Conservation (phyloP, 306 rosid genomes). For the Oxytropis ochrocephala region DNA sequence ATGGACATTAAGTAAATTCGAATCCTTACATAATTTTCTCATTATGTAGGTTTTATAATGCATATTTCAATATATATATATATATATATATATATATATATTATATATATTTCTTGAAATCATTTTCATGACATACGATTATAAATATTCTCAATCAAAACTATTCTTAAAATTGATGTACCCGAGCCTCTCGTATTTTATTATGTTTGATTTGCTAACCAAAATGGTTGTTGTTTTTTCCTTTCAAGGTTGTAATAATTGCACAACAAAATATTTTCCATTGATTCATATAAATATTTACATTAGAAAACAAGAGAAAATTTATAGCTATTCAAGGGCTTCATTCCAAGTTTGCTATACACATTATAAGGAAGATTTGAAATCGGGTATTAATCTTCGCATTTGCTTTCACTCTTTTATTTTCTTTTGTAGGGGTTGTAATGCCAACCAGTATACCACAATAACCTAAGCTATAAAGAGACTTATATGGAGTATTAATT, state of each 20-base stretch:
- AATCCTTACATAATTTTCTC: background rate
- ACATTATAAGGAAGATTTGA: background rate
- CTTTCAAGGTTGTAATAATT: background rate
- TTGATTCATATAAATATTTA: background rate
- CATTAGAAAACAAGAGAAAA: background rate
- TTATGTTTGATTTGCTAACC: background rate
- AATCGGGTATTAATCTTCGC: background rate
- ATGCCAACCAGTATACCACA: too few species aligned
- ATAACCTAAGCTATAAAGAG: too few species aligned
- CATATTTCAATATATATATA: background rate
- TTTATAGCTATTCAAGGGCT: background rate
- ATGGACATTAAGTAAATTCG: constrained; percentile 6
- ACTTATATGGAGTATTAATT: too few species aligned
- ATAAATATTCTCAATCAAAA: background rate
- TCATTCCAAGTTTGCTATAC: constrained; percentile 4
- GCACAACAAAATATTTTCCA: constrained; percentile 1
- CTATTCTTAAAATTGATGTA: background rate
- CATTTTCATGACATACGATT: background rate
- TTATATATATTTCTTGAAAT: background rate
- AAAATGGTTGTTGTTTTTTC: background rate
- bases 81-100: too few species aligned
- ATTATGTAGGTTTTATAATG: background rate
- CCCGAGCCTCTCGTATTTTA: background rate
- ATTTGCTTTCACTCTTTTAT: background rate
- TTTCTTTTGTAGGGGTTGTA: too few species aligned